Conservation (phyloP, 2,329 filamentous ascomycete species). For the Coleophoma eucalyptorum region DNA sequence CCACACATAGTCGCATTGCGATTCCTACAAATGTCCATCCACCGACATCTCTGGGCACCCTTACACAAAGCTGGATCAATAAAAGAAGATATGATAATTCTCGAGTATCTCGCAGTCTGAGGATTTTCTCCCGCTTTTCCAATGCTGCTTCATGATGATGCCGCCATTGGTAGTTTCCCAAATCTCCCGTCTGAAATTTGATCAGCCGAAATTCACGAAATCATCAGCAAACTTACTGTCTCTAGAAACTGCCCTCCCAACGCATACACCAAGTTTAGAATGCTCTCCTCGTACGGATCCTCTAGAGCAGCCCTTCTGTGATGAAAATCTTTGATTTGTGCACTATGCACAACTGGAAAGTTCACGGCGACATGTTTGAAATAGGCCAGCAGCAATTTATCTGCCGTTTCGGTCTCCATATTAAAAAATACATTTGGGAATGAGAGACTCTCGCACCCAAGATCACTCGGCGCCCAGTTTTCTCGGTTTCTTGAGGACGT, state of each 20-base stretch:
- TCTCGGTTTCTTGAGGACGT: too few species aligned
- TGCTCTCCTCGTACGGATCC: conserved; percentile 7
- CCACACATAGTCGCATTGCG: conserved; percentile 47
- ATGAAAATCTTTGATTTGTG: conserved; percentile 3
- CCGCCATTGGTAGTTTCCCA: background rate
- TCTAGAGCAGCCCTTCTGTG: background rate
- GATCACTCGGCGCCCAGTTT: too few species aligned
- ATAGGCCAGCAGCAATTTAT: conserved; percentile 4
- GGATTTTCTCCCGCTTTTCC: conserved; percentile 1
- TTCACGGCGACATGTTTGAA: conserved; percentile 4
- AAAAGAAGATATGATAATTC: conserved; percentile 5
- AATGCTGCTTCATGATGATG: conserved; percentile 4
- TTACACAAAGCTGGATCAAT: conserved; percentile 2
- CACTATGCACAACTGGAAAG: conserved; percentile 5
- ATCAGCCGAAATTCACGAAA: background rate
- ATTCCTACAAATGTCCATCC: conserved; percentile 29
- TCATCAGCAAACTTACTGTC: background rate
- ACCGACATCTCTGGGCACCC: conserved; percentile 6
- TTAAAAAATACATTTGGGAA: too few species aligned
- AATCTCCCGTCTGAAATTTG: background rate
- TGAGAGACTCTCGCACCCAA: too few species aligned
- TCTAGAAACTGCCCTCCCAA: conserved; percentile 6
- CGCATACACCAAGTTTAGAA: conserved; percentile 6
- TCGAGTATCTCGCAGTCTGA: conserved; percentile 3
- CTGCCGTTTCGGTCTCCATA: too few species aligned